These are phyloP conservation scores for Cytospora mali DNA, from an alignment of 2,329 filamentous ascomycete genomes.

Conservation along the genomic window DNA sequence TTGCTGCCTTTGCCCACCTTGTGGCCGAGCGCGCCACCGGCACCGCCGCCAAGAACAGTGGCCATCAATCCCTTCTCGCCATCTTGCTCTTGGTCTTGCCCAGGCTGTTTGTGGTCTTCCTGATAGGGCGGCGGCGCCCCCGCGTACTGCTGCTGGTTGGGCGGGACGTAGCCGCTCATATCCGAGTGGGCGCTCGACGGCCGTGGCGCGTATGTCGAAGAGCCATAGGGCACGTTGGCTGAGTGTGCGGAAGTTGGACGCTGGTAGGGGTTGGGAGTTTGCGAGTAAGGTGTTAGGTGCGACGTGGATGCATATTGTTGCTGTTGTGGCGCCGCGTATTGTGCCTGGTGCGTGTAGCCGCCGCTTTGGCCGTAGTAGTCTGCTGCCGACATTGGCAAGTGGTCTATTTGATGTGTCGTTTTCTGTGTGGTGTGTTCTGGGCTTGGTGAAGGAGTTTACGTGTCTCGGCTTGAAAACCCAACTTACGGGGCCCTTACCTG, in stretches of 20 bases:
- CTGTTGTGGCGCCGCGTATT: conserved; percentile 28
- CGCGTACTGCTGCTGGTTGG: conserved; percentile 25
- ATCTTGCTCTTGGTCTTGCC: conserved; percentile 33
- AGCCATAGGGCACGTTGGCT: conserved; percentile 3
- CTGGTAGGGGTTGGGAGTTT: conserved; percentile 19
- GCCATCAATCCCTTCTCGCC: conserved; percentile 60
- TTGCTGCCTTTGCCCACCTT: conserved; percentile 55
- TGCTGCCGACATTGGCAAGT: conserved; percentile 32
- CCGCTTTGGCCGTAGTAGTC: conserved; percentile 31
- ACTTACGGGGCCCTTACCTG: background rate
- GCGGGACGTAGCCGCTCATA: conserved; percentile 13
- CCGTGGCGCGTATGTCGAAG: conserved; percentile 14
- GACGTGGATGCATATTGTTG: conserved; percentile 26
- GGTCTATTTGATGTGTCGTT: background rate
- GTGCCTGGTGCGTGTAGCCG: conserved; percentile 16
- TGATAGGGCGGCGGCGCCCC: too few species aligned
- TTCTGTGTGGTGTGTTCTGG: background rate
- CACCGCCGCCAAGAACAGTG: conserved; percentile 54
- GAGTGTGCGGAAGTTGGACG: conserved; percentile 28
- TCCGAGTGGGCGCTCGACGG: conserved; percentile 16
- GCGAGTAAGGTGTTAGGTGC: conserved; percentile 27
- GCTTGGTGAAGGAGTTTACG: background rate
- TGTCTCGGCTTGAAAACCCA: background rate
- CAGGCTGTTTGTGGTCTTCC: conserved; percentile 1
- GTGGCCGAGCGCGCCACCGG: conserved; percentile 56